A percentile compares a stretch with the other conserved stretches of the same genome.
Conservation (phyloP, 1,139 yeast genomes). For the Pichia sp. region DNA sequence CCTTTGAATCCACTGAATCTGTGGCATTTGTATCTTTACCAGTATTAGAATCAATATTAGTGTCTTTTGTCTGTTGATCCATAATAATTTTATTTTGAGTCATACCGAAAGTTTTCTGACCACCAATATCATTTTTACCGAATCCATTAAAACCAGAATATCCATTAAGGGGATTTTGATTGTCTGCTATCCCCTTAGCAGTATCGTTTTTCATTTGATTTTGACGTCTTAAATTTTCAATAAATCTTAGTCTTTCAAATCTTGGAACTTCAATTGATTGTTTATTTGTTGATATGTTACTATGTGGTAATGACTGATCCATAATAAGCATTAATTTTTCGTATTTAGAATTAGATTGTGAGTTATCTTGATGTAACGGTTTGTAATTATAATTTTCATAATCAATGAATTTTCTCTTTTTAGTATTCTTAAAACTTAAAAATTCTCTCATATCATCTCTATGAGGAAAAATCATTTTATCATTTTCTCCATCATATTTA, state of each 20-base stretch:
- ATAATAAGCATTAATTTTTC: conserved; percentile 76
- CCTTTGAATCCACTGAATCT: neutral
- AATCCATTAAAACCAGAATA: conserved; percentile 10
- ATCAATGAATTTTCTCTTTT: conserved; percentile 10
- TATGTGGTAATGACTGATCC: conserved; percentile 30
- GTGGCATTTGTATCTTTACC: conserved; percentile 7
- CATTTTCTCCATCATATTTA: conserved; percentile 36
- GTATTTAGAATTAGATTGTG: conserved; percentile 78
- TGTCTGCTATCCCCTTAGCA: conserved; percentile 14
- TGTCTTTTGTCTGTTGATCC: too few relatives aligned
- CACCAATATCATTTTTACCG: neutral
- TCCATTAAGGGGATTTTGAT: conserved; percentile 7
- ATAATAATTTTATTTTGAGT: neutral
- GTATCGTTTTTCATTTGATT: conserved; percentile 20
- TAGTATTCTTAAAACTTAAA: conserved; percentile 19
- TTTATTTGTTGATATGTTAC: conserved; percentile 22
- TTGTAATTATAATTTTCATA: conserved; percentile 35
- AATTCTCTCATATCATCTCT: conserved; percentile 42
- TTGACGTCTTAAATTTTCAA: conserved; percentile 39
- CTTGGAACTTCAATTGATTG: conserved; percentile 35
- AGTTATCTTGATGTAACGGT: conserved; percentile 55
- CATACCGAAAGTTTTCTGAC: conserved; percentile 2
- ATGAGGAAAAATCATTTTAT: conserved; percentile 39
- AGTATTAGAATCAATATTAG: conserved; percentile 1
- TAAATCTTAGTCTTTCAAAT: conserved; percentile 43